Conservation (phyloP, 345 rosid genomes). For the Eucalyptus curtisii region DNA sequence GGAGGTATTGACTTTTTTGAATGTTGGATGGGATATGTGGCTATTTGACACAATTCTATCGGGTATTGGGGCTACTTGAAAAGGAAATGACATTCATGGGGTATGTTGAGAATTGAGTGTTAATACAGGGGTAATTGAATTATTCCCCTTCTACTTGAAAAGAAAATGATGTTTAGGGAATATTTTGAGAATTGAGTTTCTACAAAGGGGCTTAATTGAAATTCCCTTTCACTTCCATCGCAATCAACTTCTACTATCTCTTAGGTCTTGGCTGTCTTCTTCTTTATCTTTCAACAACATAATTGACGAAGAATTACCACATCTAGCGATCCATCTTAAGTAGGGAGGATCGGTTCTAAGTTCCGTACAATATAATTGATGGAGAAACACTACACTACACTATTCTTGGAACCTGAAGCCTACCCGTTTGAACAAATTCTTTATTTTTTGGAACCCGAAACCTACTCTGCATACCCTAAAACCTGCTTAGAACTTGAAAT, state of each 20-base stretch:
- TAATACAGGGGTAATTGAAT: background rate
- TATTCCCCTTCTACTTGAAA: background rate
- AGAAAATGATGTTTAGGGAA: background rate
- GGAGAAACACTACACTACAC: no score
- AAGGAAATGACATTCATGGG: background rate
- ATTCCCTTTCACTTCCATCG: background rate
- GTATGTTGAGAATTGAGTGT: background rate
- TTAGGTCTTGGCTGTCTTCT: background rate
- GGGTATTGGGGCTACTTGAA: background rate
- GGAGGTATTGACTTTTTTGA: background rate
- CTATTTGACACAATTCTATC: background rate
- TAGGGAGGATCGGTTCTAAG: no score
- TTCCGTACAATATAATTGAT: no score
- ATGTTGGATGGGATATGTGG: background rate
- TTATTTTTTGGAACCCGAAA: accelerated
- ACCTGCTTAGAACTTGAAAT: accelerated
- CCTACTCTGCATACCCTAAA: accelerated
- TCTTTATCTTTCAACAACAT: background rate
- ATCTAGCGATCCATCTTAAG: background rate
- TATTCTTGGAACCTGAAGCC: no score
- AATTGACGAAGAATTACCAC: background rate
- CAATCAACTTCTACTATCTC: background rate
- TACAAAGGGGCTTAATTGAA: background rate
- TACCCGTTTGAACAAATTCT: accelerated
- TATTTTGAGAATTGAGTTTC: background rate